Evolutionary conservation across 2,329 filamentous ascomycete genomes (phyloP), one percentile per base, ranked within the genome.

Genomic region (Dendrostoma leiphaemia): DNA sequence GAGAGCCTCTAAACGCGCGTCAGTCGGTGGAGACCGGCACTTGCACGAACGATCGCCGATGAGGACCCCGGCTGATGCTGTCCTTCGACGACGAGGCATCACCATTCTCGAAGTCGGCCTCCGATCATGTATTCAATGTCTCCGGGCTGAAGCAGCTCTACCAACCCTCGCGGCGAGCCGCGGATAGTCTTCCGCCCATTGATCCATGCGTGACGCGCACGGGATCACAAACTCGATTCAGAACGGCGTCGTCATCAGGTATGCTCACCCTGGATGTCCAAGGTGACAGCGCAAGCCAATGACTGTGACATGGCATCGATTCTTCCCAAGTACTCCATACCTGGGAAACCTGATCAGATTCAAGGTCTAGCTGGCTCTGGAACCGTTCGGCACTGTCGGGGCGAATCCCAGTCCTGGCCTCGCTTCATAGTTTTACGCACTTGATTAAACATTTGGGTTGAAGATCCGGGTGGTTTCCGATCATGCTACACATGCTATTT

Each of bases 1-100:
- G 31, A n/a, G 31, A 54, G 51, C 44, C 46, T 54, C 37, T 54
- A 53, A 52, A 57, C 38, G 48, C 50, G 50, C 51, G 51, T 57
- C 54, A 53, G 46, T 54, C 35, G 35, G 29, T 48, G 28, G 47
- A 40, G 50, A 32, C 54, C 54, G 51, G 46, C 51, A 48, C 47
- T 57, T 54, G 23, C 19, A 40, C 47, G 40, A 45, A 51, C 51
- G 43, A 45, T 48, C 54, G 41, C 47, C 43, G 43, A 48, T 44
- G 46, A 28, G 28, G 24, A 10, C 8, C 29, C 21, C 8, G 31
- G 8, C 7, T 26, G 6, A 8, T 7, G n/a, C 3, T 23, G 24
- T 38, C n/a, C n/a, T 12, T 17, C 21, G 8, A 31, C n/a, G 19
- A 24, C n/a, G 21, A 21, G n/a, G 12, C 26, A 31, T 21, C 8